A percentile compares a stretch with the other conserved stretches of the same genome.
These are phyloP conservation scores for Monosporascus sp. DNA, from an alignment of 2,329 filamentous ascomycete genomes.

Conservation along the genomic window DNA sequence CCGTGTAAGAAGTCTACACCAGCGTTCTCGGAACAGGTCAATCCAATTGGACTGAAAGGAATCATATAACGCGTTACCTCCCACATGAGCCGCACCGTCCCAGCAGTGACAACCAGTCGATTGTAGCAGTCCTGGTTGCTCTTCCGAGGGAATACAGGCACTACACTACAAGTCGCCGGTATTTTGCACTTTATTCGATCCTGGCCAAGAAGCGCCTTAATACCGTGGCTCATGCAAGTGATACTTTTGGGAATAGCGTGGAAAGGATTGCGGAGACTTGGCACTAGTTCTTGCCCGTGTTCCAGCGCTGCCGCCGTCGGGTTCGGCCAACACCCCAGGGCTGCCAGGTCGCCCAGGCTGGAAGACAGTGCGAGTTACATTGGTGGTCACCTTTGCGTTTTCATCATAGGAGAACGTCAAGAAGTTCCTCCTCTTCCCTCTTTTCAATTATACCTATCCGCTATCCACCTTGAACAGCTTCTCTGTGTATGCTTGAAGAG, in stretches of 20 bases:
- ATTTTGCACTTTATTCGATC: no score
- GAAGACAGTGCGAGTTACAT: not conserved
- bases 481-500: constrained; percentile 2
- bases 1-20: no score
- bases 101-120: not conserved
- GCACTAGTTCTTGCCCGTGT: not conserved
- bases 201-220: not conserved
- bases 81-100: no score
- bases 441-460: constrained; percentile 2
- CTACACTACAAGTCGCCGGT: no score
- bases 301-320: not conserved
- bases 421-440: constrained; percentile 9
- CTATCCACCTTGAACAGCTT: not conserved
- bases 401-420: not conserved
- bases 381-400: constrained; percentile 1
- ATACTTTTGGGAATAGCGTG: constrained; percentile 9
- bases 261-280: not conserved
- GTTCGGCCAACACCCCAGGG: not conserved
- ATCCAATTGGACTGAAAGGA: no score
- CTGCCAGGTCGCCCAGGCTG: not conserved
- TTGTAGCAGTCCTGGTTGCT: no score
- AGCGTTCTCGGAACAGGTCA: no score
- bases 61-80: no score
- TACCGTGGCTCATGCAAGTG: constrained; percentile 7
- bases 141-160: no score